Conservation (phyloP, 2,329 filamentous ascomycete genomes). For the Aciculosporium take region DNA sequence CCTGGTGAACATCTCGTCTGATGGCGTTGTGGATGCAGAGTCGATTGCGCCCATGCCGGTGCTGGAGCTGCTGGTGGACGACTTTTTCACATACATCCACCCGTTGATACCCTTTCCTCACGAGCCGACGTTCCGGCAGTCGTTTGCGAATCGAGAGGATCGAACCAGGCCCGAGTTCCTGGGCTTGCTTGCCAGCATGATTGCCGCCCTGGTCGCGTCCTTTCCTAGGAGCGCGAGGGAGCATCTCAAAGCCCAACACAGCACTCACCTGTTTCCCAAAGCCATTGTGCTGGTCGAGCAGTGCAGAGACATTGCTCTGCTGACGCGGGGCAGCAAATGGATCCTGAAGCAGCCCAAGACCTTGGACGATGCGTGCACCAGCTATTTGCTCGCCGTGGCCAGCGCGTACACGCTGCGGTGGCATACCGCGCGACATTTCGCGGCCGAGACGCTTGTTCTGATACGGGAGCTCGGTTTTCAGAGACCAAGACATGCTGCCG, state of each 20-base stretch:
- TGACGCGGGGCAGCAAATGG: slow-evolving; percentile 46
- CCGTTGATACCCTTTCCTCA: slow-evolving; percentile 66
- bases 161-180: slow-evolving; percentile 52
- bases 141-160: slow-evolving; percentile 53
- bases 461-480: slow-evolving; percentile 53
- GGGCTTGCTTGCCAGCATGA: slow-evolving; percentile 59
- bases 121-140: slow-evolving; percentile 60
- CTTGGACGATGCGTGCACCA: slow-evolving; percentile 49
- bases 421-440: slow-evolving; percentile 53
- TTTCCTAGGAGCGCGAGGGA: slow-evolving; percentile 58
- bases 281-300: slow-evolving; percentile 56
- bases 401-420: slow-evolving; percentile 55
- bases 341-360: slow-evolving; percentile 32
- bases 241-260: slow-evolving; percentile 52
- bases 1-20: slow-evolving; percentile 29
- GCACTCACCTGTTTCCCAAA: slow-evolving; percentile 51
- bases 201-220: slow-evolving; percentile 57
- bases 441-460: slow-evolving; percentile 58
- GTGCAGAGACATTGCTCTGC: slow-evolving; percentile 54
- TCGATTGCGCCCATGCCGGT: slow-evolving; percentile 56
- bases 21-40: slow-evolving; percentile 44
- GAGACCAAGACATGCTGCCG: slow-evolving; percentile 33
- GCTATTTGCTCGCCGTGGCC: slow-evolving; percentile 58
- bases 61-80: slow-evolving; percentile 56
- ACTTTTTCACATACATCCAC: slow-evolving; percentile 74